Evolutionary conservation across 768 basidiomycete species (phyloP).

Genomic region (Gymnopilus dilepis): DNA sequence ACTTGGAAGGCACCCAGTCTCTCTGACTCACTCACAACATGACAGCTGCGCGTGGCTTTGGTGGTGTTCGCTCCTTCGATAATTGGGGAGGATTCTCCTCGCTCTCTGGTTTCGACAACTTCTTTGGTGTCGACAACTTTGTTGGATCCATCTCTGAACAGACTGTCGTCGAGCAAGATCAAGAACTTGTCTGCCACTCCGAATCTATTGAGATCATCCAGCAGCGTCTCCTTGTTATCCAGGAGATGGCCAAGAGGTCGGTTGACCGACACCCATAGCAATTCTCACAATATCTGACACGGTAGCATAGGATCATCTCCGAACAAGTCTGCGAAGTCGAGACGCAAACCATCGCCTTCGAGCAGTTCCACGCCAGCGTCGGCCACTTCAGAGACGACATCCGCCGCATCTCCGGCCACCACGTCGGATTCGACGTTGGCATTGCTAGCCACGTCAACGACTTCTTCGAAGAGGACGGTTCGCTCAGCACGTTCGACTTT

Average conservation of each 20-base stretch:
- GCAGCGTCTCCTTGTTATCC: slow-evolving; percentile 47
- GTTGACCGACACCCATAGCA: background rate
- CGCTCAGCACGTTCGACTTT: slow-evolving; percentile 41
- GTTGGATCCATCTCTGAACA: slow-evolving; percentile 33
- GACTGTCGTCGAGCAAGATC: slow-evolving; percentile 37
- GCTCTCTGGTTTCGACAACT: slow-evolving; percentile 47
- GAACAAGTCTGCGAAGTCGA: slow-evolving; percentile 57
- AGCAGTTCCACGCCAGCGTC: slow-evolving; percentile 45
- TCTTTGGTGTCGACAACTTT: slow-evolving; percentile 49
- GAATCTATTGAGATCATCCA: slow-evolving; percentile 46
- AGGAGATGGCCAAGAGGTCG: slow-evolving; percentile 51
- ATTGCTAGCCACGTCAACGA: slow-evolving; percentile 38
- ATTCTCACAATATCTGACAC: background rate
- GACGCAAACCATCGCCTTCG: slow-evolving; percentile 47
- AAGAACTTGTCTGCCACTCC: slow-evolving; percentile 43
- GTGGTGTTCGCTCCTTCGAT: slow-evolving; percentile 31
- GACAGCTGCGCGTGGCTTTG: background rate
- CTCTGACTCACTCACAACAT: background rate
- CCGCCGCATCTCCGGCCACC: slow-evolving; percentile 40
- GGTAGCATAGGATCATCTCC: slow-evolving; percentile 41
- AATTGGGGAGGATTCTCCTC: slow-evolving; percentile 44
- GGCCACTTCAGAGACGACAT: slow-evolving; percentile 45
- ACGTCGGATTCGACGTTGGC: slow-evolving; percentile 42
- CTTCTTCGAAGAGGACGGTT: slow-evolving; percentile 39
- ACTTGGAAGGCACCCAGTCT: background rate